Evolutionary conservation across 164 flowering plant genomes (phyloP).

Genomic region (Taxillus chinensis): DNA sequence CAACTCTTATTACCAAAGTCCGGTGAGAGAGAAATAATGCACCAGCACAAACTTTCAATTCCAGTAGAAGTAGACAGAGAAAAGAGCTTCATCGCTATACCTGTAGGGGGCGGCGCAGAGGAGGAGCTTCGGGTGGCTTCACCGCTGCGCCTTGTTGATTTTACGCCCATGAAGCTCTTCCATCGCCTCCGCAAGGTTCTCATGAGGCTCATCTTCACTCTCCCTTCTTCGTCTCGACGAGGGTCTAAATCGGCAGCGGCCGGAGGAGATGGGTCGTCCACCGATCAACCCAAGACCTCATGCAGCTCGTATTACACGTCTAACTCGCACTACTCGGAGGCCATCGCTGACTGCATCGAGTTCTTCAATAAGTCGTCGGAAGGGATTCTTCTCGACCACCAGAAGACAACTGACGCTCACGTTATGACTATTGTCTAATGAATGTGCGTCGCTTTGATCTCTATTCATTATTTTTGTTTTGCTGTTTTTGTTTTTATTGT

Average conservation of each 20-base stretch:
- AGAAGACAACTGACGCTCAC: no score
- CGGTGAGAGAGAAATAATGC: no score
- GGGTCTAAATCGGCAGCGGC: neutral
- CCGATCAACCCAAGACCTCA: constrained; percentile 29
- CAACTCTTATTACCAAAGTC: no score
- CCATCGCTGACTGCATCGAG: constrained; percentile 52
- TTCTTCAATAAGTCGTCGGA: constrained; percentile 38
- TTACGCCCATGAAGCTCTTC: constrained; percentile 60
- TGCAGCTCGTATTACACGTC: constrained; percentile 29
- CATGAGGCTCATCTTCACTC: constrained; percentile 43
- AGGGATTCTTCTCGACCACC: neutral
- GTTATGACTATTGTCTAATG: no score
- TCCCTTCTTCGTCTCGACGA: constrained; percentile 18
- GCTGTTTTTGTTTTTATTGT: no score
- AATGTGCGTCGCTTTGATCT: no score
- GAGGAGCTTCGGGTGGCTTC: neutral
- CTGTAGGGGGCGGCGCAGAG: constrained; percentile 14
- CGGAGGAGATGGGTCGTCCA: neutral
- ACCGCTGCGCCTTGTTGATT: constrained; percentile 13
- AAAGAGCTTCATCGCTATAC: constrained; percentile 33
- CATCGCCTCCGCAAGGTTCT: constrained; percentile 52
- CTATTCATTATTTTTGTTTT: no score
- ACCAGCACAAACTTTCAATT: no score
- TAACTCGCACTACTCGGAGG: constrained; percentile 37
- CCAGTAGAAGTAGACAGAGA: neutral